phyloP scores from a whole-genome alignment of 176 grass and related monocot species.

The Triticum turgidum region DNA sequence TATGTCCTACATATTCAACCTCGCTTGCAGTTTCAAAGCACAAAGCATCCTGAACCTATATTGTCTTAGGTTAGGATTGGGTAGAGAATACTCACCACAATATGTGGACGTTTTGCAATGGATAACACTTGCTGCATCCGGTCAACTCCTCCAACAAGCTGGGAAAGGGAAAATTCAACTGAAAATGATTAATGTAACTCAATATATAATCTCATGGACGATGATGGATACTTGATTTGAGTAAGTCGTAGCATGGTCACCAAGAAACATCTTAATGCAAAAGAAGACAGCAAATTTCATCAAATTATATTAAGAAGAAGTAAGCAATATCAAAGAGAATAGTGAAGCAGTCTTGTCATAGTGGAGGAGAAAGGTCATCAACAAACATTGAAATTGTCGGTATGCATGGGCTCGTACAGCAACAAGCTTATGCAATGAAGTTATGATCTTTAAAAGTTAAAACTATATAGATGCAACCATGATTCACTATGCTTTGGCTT shows the following conservation, averaged over 20 bases:
- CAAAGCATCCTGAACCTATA: not conserved
- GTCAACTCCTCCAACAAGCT: constrained; percentile 92
- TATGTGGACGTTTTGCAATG: constrained; percentile 75
- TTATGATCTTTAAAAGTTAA: not conserved
- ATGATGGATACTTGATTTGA: not conserved
- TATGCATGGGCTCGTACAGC: not conserved
- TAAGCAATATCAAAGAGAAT: not conserved
- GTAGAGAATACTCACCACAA: constrained; percentile 54
- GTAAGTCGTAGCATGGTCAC: not conserved
- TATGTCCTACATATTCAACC: not conserved
- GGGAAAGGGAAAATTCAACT: constrained; percentile 14
- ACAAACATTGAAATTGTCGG: not conserved
- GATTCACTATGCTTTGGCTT: not conserved
- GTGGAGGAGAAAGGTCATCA: not conserved
- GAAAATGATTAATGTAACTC: not conserved
- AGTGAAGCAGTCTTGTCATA: not conserved
- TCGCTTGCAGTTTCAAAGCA: not conserved
- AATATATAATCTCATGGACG: not conserved
- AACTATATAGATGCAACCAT: not conserved
- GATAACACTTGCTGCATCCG: constrained; percentile 74
- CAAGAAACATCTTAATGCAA: not conserved
- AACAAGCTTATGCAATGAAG: not conserved
- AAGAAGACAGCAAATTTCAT: not conserved
- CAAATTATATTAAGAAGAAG: not conserved
- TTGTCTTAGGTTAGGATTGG: not conserved